A percentile compares a stretch with the other conserved stretches of the same genome.
These are phyloP conservation scores for Hemileccinum rubropunctum DNA, from an alignment of 768 basidiomycete genomes.

Conservation along the genomic window DNA sequence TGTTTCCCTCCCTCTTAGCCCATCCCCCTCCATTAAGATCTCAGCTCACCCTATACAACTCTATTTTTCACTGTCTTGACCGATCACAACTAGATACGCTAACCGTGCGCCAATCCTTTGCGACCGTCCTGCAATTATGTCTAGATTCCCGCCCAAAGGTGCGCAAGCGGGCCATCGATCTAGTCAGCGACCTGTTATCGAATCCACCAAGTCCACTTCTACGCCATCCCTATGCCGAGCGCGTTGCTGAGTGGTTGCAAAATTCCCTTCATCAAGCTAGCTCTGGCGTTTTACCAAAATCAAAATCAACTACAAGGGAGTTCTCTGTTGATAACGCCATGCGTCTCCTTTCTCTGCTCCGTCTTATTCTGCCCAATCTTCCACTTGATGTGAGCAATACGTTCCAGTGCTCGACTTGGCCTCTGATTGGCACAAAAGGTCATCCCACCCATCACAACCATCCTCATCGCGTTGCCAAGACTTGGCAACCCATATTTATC, in stretches of 20 bases:
- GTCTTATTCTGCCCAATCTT: conserved; percentile 58
- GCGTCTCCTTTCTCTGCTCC: conserved; percentile 72
- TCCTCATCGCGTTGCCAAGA: conserved; percentile 79
- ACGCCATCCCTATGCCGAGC: conserved; percentile 82
- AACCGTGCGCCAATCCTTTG: conserved; percentile 77
- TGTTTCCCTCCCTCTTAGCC: conserved; percentile 64
- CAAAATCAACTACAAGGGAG: conserved; percentile 52
- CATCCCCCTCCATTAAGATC: conserved; percentile 85
- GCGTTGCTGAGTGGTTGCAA: conserved; percentile 78
- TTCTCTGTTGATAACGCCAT: conserved; percentile 69
- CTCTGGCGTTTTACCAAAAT: conserved; percentile 57
- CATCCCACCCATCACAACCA: conserved; percentile 63
- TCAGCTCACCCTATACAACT: conserved; percentile 73
- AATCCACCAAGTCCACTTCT: conserved; percentile 74
- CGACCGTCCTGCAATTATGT: conserved; percentile 76
- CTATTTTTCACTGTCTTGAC: conserved; percentile 69
- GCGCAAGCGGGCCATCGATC: conserved; percentile 84
- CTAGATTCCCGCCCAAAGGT: conserved; percentile 93
- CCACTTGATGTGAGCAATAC: conserved; percentile 60
- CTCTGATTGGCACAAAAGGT: conserved; percentile 46
- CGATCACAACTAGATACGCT: conserved; percentile 63
- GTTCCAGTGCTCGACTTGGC: conserved; percentile 4
- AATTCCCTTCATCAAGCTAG: conserved; percentile 63
- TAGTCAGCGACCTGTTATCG: conserved; percentile 72
- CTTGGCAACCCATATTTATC: conserved; percentile 88